Conservation (phyloP, 1,284 basidiomycete genomes). For the Leccinum solheimii region DNA sequence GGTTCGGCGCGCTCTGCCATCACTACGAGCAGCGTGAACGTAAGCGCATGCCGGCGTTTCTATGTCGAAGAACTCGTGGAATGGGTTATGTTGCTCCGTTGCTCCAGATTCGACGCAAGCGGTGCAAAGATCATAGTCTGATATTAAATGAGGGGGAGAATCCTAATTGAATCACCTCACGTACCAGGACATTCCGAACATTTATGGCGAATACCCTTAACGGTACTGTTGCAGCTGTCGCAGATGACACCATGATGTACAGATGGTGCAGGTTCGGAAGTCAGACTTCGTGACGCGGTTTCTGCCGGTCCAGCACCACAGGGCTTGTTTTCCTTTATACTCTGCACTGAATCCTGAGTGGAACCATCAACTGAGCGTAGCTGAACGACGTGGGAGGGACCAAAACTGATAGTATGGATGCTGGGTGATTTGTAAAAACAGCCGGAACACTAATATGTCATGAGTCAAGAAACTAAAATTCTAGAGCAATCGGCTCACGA, state of each 20-base stretch:
- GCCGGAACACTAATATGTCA: slow-evolving; percentile 22
- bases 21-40: slow-evolving; percentile 57
- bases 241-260: slow-evolving; percentile 27
- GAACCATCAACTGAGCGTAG: slow-evolving; percentile 9
- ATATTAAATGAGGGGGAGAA: slow-evolving; percentile 1
- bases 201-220: slow-evolving; percentile 69
- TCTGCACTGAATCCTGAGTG: slow-evolving; percentile 5
- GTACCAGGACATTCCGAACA: slow-evolving; percentile 71
- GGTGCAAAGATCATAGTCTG: slow-evolving; percentile 74
- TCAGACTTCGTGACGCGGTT: neutral
- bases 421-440: slow-evolving; percentile 32
- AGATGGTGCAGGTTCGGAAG: neutral
- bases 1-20: slow-evolving; percentile 9
- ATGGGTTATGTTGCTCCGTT: slow-evolving; percentile 51
- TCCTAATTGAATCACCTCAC: slow-evolving; percentile 16
- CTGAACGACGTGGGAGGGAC: slow-evolving; percentile 31
- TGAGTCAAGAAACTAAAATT: slow-evolving; percentile 12
- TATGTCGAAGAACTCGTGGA: slow-evolving; percentile 72
- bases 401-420: slow-evolving; percentile 33
- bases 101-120: slow-evolving; percentile 48
- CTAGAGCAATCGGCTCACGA: slow-evolving; percentile 38
- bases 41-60: slow-evolving; percentile 61
- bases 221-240: slow-evolving; percentile 54
- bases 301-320: neutral
- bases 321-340: neutral